Conservation (phyloP, 176 grass and related monocot genomes). For the Secale cereale region DNA sequence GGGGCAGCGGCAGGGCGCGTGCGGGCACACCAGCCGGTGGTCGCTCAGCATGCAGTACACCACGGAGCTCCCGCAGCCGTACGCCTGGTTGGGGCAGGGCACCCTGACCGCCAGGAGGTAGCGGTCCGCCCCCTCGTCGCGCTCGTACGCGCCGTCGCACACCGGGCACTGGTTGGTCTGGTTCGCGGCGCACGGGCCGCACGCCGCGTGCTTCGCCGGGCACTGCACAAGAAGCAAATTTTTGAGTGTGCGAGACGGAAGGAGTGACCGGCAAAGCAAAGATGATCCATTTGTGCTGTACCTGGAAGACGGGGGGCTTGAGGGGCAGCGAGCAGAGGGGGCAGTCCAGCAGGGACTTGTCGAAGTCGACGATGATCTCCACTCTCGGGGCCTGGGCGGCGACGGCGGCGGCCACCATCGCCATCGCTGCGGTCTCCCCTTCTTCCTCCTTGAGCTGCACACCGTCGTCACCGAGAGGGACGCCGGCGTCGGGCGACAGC, state of each 20-base stretch:
- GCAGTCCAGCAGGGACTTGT: not conserved
- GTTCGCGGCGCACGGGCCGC: not conserved
- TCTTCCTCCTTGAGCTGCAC: no score
- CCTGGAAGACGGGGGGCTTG: not conserved
- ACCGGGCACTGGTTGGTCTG: not conserved
- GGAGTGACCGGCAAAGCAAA: no score
- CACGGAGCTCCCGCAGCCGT: constrained; percentile 1
- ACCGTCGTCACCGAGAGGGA: no score
- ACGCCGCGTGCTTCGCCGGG: not conserved
- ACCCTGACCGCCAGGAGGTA: constrained; percentile 8
- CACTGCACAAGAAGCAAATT: not conserved
- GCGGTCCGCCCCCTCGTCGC: not conserved
- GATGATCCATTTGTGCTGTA: not conserved
- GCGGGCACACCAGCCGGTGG: not conserved
- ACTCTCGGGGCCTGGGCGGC: not conserved
- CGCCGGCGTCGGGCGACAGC: no score
- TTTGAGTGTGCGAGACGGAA: not conserved
- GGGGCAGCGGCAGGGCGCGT: not conserved
- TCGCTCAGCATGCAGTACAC: not conserved
- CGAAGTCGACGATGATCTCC: not conserved
- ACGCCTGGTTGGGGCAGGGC: constrained; percentile 17
- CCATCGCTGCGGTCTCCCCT: no score
- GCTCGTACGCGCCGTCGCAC: not conserved
- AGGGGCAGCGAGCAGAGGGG: not conserved
- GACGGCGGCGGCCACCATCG: not conserved